Evolutionary conservation across 2,329 filamentous ascomycete species (phyloP).

Genomic region (Fusarium penzigii): DNA sequence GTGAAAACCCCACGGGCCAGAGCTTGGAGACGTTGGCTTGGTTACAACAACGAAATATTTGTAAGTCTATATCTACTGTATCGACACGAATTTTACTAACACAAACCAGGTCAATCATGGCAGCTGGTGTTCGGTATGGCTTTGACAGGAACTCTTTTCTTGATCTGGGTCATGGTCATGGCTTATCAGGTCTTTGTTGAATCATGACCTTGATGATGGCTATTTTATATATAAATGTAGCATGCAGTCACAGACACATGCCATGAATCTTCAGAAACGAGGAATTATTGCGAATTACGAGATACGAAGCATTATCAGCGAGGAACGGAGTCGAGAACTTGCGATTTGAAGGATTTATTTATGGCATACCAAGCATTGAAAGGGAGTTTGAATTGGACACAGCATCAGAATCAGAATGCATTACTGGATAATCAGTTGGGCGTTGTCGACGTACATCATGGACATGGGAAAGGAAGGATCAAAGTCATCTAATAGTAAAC

Average conservation of each 20-base stretch:
- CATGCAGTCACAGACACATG: neutral
- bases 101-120: constrained; percentile 58
- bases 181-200: constrained; percentile 63
- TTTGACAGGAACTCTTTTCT: constrained; percentile 59
- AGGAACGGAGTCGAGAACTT: constrained; percentile 18
- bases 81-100: constrained; percentile 16
- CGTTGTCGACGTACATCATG: neutral
- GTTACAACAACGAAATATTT: constrained; percentile 64
- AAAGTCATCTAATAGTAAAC: neutral
- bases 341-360: constrained; percentile 1
- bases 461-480: neutral
- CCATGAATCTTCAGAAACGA: no score
- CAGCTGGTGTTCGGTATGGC: constrained; percentile 65
- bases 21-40: constrained; percentile 60
- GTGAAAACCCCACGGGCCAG: constrained; percentile 50
- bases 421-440: neutral
- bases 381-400: constrained; percentile 9
- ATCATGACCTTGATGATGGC: constrained; percentile 28
- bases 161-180: constrained; percentile 71
- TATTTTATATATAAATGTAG: no score
- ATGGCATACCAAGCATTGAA: constrained; percentile 1
- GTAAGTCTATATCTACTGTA: constrained; percentile 42
- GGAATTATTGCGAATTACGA: constrained; percentile 9
- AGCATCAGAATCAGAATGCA: constrained; percentile 8
- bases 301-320: constrained; percentile 20